Evolutionary conservation across 1,284 basidiomycete species (phyloP).

Genomic region (Neonothopanus nambi): DNA sequence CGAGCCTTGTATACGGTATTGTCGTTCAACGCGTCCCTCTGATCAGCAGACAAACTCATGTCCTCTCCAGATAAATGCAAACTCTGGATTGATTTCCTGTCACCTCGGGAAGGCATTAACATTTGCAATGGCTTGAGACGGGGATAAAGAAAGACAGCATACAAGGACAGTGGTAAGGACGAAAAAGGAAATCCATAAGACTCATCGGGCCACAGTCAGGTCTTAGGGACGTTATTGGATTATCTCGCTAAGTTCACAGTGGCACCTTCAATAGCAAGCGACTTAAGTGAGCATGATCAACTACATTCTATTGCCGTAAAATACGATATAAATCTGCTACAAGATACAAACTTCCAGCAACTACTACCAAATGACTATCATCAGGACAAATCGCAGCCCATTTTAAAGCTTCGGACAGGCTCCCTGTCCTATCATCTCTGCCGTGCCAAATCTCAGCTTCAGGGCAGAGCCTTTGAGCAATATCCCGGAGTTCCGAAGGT

Average conservation of each 20-base stretch:
- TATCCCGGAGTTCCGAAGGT: constrained; percentile 46
- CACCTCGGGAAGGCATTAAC: background rate
- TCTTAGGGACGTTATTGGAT: background rate
- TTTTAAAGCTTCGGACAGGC: constrained; percentile 39
- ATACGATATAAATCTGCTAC: constrained; percentile 84
- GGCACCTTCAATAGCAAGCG: background rate
- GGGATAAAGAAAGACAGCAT: background rate
- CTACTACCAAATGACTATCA: constrained; percentile 52
- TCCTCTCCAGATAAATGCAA: too few relatives aligned
- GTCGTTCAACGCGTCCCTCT: constrained; percentile 10
- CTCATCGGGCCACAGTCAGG: background rate
- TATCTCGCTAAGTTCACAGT: too few relatives aligned
- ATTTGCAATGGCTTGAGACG: background rate
- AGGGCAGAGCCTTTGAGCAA: constrained; percentile 41
- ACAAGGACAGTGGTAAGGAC: background rate
- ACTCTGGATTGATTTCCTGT: too few relatives aligned
- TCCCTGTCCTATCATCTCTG: constrained; percentile 23
- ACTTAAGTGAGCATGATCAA: too few relatives aligned
- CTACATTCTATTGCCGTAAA: background rate
- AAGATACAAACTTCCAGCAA: constrained; percentile 91
- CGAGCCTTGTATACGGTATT: background rate
- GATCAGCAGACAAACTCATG: background rate
- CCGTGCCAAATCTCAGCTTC: constrained; percentile 47
- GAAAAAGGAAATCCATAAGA: background rate
- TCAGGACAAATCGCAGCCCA: constrained; percentile 40